A percentile compares a stretch with the other conserved stretches of the same genome.
These are phyloP conservation scores for Globisporangium orthogonon DNA, from an alignment of 352 stramenopile species.

Conservation along the genomic window DNA sequence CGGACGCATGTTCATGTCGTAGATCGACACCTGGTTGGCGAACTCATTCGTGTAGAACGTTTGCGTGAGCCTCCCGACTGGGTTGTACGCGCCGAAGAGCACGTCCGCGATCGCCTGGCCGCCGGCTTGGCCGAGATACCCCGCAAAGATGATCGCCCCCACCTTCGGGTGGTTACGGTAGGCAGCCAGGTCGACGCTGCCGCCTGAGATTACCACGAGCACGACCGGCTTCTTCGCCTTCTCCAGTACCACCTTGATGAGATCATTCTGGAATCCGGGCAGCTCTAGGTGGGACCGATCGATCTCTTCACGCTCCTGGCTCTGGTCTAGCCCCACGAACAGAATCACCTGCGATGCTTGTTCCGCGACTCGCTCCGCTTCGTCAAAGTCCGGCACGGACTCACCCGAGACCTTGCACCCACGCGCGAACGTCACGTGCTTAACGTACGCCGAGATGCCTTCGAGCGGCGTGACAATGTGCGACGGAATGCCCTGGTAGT, in stretches of 20 bases:
- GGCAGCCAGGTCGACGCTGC: slow-evolving; percentile 58
- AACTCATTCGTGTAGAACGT: slow-evolving; percentile 66
- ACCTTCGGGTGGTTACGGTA: slow-evolving; percentile 59
- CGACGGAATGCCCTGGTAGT: slow-evolving; percentile 63
- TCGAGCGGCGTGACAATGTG: slow-evolving; percentile 58
- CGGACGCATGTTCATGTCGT: slow-evolving; percentile 86
- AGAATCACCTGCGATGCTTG: slow-evolving; percentile 41
- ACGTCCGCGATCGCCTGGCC: slow-evolving; percentile 70
- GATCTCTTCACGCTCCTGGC: slow-evolving; percentile 58
- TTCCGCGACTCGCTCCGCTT: slow-evolving; percentile 30
- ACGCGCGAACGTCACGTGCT: slow-evolving; percentile 29
- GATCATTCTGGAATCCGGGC: slow-evolving; percentile 49
- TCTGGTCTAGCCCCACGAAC: slow-evolving; percentile 62
- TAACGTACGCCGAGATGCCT: slow-evolving; percentile 24
- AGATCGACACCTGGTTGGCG: slow-evolving; percentile 43
- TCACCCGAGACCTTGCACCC: slow-evolving; percentile 54
- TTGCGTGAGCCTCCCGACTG: slow-evolving; percentile 54
- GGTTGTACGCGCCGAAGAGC: slow-evolving; percentile 68
- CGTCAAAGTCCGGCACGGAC: slow-evolving; percentile 37
- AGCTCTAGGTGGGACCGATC: slow-evolving; percentile 59
- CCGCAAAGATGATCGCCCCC: slow-evolving; percentile 57
- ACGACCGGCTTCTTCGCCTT: slow-evolving; percentile 48
- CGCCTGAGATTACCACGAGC: slow-evolving; percentile 76
- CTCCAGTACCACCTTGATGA: slow-evolving; percentile 48
- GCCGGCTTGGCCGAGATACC: slow-evolving; percentile 61